phyloP scores from a whole-genome alignment of 148 eudicot species.

The Pouteria glomerata region DNA sequence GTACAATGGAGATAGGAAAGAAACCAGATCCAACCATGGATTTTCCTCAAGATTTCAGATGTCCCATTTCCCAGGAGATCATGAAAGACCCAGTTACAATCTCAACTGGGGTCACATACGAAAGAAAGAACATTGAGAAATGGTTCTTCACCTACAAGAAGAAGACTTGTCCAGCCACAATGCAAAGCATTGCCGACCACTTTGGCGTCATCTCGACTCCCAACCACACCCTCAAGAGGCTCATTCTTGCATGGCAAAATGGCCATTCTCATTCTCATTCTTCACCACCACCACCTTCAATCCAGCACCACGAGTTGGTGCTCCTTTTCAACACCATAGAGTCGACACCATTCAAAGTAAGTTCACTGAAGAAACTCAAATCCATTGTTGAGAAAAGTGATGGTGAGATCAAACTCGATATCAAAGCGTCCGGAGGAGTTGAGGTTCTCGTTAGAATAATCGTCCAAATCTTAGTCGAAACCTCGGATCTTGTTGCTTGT shows the following conservation, averaged over 20 bases:
- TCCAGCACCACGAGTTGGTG: conserved; percentile 29
- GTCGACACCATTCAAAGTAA: conserved; percentile 45
- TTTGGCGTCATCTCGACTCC: conserved; percentile 28
- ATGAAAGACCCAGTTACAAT: conserved; percentile 58
- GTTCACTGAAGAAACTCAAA: conserved; percentile 25
- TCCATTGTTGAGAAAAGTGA: conserved; percentile 25
- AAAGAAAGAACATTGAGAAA: conserved; percentile 40
- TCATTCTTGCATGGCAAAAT: conserved; percentile 33
- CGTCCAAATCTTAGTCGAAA: conserved; percentile 27
- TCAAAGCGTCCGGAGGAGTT: conserved; percentile 26
- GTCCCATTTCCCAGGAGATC: conserved; percentile 58
- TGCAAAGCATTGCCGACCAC: conserved; percentile 37
- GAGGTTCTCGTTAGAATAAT: conserved; percentile 30
- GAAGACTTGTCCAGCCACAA: conserved; percentile 43
- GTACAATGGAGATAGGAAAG: background rate
- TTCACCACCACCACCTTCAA: conserved; percentile 3
- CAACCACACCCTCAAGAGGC: conserved; percentile 46
- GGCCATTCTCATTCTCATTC: background rate
- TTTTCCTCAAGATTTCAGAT: conserved; percentile 45
- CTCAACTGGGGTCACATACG: conserved; percentile 51
- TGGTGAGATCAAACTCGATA: conserved; percentile 21
- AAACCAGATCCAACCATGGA: conserved; percentile 20
- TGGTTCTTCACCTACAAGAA: conserved; percentile 39
- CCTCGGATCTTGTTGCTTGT: conserved; percentile 39
- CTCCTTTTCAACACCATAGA: conserved; percentile 24